These are phyloP conservation scores for Trichocladium antarcticum DNA, from an alignment of 495 filamentous ascomycete species.

Conservation along the genomic window DNA sequence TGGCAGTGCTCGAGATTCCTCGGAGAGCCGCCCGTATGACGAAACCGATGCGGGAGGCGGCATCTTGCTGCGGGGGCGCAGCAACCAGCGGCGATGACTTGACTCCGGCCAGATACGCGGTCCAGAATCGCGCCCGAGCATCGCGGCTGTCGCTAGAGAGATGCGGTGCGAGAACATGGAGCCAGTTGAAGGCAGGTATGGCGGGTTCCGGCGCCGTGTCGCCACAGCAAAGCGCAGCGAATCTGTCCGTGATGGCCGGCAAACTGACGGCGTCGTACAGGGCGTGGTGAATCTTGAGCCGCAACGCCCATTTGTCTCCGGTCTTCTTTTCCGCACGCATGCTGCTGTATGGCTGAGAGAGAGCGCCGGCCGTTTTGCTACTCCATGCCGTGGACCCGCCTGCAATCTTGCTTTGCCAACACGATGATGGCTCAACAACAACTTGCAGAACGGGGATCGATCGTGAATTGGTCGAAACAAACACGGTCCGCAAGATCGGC, in stretches of 20 bases:
- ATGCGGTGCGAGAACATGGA: background rate
- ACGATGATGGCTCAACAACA: background rate
- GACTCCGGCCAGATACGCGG: constrained; percentile 34
- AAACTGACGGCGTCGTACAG: constrained; percentile 69
- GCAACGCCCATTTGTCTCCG: constrained; percentile 16
- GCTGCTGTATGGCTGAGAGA: constrained; percentile 6
- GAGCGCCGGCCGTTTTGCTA: background rate
- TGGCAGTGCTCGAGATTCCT: constrained; percentile 1
- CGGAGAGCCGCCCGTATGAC: constrained; percentile 12
- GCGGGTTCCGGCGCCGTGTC: background rate
- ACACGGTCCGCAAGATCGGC: constrained; percentile 51
- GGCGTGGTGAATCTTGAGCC: constrained; percentile 58
- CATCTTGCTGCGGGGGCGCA: background rate
- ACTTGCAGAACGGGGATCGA: constrained; percentile 45
- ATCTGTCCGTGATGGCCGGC: constrained; percentile 35
- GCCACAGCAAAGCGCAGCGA: constrained; percentile 20
- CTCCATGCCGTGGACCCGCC: background rate
- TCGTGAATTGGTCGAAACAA: constrained; percentile 37
- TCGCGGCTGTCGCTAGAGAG: constrained; percentile 1
- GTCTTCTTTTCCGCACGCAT: constrained; percentile 2
- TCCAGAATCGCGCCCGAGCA: constrained; percentile 42
- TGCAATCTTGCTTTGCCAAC: background rate
- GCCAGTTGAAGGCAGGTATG: background rate
- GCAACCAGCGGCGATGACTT: background rate
- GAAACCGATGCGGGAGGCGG: constrained; percentile 6